These are phyloP conservation scores for Curvularia hawaiiensis DNA, from an alignment of 2,329 filamentous ascomycete species.

Conservation along the genomic window DNA sequence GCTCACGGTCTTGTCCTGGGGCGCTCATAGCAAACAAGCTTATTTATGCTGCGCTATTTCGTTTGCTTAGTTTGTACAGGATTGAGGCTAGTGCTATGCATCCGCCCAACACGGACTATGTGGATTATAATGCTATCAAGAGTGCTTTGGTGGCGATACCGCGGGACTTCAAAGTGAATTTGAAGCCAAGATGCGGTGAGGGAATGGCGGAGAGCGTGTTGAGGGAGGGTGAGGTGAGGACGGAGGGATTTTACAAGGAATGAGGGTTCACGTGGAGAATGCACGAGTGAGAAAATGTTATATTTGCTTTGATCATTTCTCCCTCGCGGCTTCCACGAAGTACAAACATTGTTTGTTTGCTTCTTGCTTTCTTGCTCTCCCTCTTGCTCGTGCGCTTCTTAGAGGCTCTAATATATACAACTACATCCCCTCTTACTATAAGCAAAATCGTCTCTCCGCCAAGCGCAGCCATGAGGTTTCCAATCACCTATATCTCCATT, in stretches of 20 bases:
- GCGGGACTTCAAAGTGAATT: constrained; percentile 61
- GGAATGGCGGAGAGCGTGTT: constrained; percentile 50
- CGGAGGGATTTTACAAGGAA: constrained; percentile 55
- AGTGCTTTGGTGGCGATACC: constrained; percentile 65
- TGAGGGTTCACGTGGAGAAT: neutral
- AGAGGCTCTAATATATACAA: too few species aligned
- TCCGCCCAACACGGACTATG: constrained; percentile 66
- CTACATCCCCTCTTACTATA: neutral
- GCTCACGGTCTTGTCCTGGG: constrained; percentile 58
- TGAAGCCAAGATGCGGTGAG: constrained; percentile 57
- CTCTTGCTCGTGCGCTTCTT: neutral
- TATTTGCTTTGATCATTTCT: neutral
- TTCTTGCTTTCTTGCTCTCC: neutral
- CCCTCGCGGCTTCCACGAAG: neutral
- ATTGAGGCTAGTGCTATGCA: constrained; percentile 55
- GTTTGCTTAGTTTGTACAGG: constrained; percentile 56
- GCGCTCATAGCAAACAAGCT: constrained; percentile 58
- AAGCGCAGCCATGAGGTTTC: neutral
- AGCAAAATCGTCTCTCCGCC: neutral
- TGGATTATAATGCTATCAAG: constrained; percentile 67
- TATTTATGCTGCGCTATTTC: constrained; percentile 56
- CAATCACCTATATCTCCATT: neutral
- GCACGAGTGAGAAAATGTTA: too few species aligned
- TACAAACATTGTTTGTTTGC: neutral
- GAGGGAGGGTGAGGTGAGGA: constrained; percentile 51